Conservation (phyloP, 371 early-diverging fungal genomes). For the Lichtheimia ornata region DNA sequence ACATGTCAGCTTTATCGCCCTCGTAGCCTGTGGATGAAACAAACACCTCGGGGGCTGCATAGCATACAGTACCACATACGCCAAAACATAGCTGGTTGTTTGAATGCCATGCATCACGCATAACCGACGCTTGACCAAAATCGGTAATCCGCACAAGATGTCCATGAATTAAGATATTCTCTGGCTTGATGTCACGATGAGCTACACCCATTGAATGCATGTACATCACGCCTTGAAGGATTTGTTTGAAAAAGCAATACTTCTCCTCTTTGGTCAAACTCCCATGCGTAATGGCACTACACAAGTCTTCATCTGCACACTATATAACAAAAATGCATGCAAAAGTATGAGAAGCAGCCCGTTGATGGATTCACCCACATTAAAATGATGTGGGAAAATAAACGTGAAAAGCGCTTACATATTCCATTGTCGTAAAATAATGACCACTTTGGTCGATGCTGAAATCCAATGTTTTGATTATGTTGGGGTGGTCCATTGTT, state of each 20-base stretch:
- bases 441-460: conserved; percentile 76
- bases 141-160: conserved; percentile 78
- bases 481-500: conserved; percentile 81
- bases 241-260: conserved; percentile 68
- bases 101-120: conserved; percentile 78
- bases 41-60: conserved; percentile 83
- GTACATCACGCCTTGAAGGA: conserved; percentile 85
- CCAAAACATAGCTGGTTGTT: conserved; percentile 69
- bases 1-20: conserved; percentile 76
- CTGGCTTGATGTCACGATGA: conserved; percentile 73
- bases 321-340: conserved; percentile 8
- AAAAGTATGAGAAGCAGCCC: neutral
- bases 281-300: conserved; percentile 32
- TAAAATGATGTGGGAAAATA: neutral
- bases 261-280: conserved; percentile 33
- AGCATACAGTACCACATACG: conserved; percentile 81
- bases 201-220: conserved; percentile 50
- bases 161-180: conserved; percentile 46
- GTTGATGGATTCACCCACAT: neutral
- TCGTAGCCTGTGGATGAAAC: conserved; percentile 59
- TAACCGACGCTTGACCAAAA: conserved; percentile 92
- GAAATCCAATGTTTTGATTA: conserved; percentile 91
- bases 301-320: conserved; percentile 56
- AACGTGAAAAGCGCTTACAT: conserved; percentile 25
- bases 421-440: conserved; percentile 96